Evolutionary conservation across 1,139 yeast genomes (phyloP), one percentile per base, ranked within the genome.

Genomic region (Suzukiozyma palmioleophila): DNA sequence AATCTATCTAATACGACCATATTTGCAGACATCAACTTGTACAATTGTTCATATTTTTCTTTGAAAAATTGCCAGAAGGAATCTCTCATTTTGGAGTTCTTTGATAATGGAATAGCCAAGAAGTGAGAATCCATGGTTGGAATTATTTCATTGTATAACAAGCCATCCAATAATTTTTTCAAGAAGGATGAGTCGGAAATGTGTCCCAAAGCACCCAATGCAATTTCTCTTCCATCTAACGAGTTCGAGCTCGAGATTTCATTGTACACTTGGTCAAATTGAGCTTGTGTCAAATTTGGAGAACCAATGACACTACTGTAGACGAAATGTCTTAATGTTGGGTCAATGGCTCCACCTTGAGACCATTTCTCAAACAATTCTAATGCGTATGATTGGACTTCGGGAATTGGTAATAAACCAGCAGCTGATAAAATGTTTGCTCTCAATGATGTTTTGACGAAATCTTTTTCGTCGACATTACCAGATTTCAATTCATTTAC

Each of bases 51-150:
- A 66, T 82, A 84, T 54, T 83, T 74, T 3, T 57, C 57, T 49
- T 74, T 69, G 57, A 84, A 66, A 50, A 65, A 83, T 2, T 62
- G 51, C 84, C 88, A 81, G 49, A 80, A 73, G 24, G 52, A 50
- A 39, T 62, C 62, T 41, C 81, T 76, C 1, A 81, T 69, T 3
- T 53, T 55, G 8, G 73, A 57, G 54, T 83, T 84, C 12, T 63
- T 53, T 8, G 82, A 70, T 35, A 84, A 62, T 14, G 81, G 65
- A 12, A 61, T 61, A 1, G 79, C 74, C 43, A 82, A 61, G 53
- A 75, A 81, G 52, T 81, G 84, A 21, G 78, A 69, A 55, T 85
- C 88, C 86, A 85, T 86, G 34, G 75, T 74, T n/a, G 86, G 84
- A 26, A 83, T 62, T 10, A 66, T 58, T 2, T 53, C 51, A 14